Percentiles rank a stretch among this genome's conserved stretches.
These are phyloP conservation scores for Tricholoma sp. DNA, from an alignment of 768 basidiomycete genomes.

Conservation along the genomic window DNA sequence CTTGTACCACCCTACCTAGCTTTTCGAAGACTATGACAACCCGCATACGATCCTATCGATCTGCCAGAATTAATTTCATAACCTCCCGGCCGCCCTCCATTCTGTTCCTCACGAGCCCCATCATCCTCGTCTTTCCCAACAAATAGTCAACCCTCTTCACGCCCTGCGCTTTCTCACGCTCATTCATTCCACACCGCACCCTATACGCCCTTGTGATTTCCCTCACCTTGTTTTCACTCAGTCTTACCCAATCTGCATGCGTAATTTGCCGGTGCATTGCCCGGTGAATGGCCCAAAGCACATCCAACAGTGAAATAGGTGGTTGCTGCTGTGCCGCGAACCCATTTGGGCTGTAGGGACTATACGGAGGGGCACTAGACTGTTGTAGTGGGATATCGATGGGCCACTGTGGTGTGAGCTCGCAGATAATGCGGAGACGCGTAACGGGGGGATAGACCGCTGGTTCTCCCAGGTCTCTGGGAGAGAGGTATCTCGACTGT, in stretches of 20 bases:
- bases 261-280: conserved; percentile 39
- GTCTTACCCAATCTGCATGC: conserved; percentile 33
- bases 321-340: conserved; percentile 10
- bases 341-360: conserved; percentile 5
- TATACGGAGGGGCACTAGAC: conserved; percentile 11
- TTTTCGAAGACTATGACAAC: no score
- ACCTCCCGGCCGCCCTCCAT: conserved; percentile 28
- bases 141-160: conserved; percentile 64
- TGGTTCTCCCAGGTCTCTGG: conserved; percentile 42
- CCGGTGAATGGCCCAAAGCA: conserved; percentile 46
- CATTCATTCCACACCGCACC: conserved; percentile 24
- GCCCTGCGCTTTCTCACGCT: conserved; percentile 40
- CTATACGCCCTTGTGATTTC: conserved; percentile 33
- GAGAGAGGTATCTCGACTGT: conserved; percentile 25
- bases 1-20: no score
- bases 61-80: conserved; percentile 24
- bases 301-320: conserved; percentile 52
- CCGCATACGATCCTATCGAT: not conserved
- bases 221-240: conserved; percentile 25
- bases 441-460: conserved; percentile 54
- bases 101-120: conserved; percentile 40
- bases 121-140: conserved; percentile 39
- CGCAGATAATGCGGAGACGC: conserved; percentile 50
- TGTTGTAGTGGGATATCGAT: conserved; percentile 42
- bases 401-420: conserved; percentile 56